phyloP scores from a whole-genome alignment of 164 flowering plant species.

The Piper betle region DNA sequence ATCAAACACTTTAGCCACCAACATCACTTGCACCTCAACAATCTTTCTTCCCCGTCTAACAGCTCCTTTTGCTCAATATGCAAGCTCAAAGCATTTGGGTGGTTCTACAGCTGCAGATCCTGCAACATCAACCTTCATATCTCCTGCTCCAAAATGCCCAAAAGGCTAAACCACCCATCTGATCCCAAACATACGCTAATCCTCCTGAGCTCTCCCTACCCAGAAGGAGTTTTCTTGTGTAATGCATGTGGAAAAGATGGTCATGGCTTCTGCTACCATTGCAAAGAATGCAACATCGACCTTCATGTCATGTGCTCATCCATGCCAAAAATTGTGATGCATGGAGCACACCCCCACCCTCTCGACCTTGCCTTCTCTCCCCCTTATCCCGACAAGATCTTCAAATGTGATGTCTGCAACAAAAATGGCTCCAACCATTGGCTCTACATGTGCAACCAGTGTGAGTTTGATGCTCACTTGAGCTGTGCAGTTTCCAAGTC shows the following conservation, averaged over 20 bases:
- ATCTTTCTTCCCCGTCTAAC: not conserved
- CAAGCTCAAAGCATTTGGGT: conserved; percentile 9
- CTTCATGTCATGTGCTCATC: conserved; percentile 22
- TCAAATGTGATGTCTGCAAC: conserved; percentile 25
- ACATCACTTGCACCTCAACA: conserved; percentile 11
- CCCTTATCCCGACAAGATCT: conserved; percentile 14
- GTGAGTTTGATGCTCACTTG: conserved; percentile 31
- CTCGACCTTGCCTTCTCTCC: conserved; percentile 21
- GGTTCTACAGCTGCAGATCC: conserved; percentile 10
- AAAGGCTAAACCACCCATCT: conserved; percentile 17
- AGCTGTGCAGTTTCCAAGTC: no score
- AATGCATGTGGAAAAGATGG: no score
- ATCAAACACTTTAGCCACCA: conserved; percentile 22
- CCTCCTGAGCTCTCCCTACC: no score
- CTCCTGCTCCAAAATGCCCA: conserved; percentile 13
- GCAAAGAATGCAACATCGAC: no score
- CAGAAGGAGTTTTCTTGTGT: no score
- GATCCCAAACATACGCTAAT: no score
- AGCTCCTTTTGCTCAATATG: conserved; percentile 7
- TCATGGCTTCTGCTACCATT: no score
- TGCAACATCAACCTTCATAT: conserved; percentile 19
- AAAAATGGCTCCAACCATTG: conserved; percentile 14
- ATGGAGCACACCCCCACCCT: conserved; percentile 25
- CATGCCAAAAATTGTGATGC: conserved; percentile 13
- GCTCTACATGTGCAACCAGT: conserved; percentile 24